These are phyloP conservation scores for Metroxylon sagu DNA, from an alignment of 176 grass and related monocot genomes.

Conservation along the genomic window DNA sequence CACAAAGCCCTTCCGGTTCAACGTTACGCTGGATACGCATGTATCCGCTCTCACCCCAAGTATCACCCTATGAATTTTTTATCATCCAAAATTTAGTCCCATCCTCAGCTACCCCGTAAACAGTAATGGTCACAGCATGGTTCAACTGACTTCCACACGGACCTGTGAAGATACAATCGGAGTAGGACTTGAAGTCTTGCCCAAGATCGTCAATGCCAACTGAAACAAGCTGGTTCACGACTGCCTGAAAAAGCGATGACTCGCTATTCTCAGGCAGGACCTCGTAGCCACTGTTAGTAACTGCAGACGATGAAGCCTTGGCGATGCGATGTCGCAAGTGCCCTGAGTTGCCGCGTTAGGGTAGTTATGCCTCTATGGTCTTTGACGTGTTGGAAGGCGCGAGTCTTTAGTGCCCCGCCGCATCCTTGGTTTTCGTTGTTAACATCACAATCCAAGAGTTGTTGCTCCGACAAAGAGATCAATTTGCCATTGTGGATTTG, in stretches of 20 bases:
- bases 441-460: too few relatives aligned
- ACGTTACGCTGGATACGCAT: too few relatives aligned
- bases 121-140: slow-evolving; percentile 55
- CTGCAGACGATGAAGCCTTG: too few relatives aligned
- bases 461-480: too few relatives aligned
- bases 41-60: too few relatives aligned
- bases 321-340: slow-evolving; percentile 34
- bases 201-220: slow-evolving; percentile 57
- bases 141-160: slow-evolving; percentile 38
- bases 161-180: not conserved
- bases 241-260: too few relatives aligned
- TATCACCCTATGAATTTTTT: too few relatives aligned
- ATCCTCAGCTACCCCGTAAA: slow-evolving; percentile 27
- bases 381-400: slow-evolving; percentile 39
- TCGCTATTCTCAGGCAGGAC: slow-evolving; percentile 14
- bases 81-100: slow-evolving; percentile 41
- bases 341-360: too few relatives aligned
- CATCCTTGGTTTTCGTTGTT: too few relatives aligned
- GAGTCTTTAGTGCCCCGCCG: slow-evolving; percentile 44
- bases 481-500: too few relatives aligned
- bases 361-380: slow-evolving; percentile 8
- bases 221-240: too few relatives aligned
- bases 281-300: slow-evolving; percentile 27
- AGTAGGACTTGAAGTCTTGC: slow-evolving; percentile 48
- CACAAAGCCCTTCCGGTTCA: too few relatives aligned